Evolutionary conservation across 192 early-diverging fungal species (phyloP).

Genomic region (Jimgerdemannia flammicorona): DNA sequence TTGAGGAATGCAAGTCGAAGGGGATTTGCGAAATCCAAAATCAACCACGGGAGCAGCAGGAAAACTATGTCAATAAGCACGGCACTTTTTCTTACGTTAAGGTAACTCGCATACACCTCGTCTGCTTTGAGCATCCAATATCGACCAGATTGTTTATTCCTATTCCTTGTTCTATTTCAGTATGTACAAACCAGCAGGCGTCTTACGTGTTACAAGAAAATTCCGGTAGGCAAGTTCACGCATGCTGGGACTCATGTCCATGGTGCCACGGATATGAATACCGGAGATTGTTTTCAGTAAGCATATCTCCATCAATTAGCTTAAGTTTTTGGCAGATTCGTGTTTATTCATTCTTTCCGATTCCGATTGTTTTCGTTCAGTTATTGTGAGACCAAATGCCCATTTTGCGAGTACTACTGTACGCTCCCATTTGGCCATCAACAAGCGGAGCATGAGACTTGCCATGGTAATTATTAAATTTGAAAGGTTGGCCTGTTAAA

Average conservation of each 20-base stretch:
- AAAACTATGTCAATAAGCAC: conserved; percentile 18
- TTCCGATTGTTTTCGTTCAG: conserved; percentile 7
- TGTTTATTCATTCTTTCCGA: no score
- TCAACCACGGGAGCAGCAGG: conserved; percentile 11
- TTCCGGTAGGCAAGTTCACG: conserved; percentile 25
- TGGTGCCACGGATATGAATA: no score
- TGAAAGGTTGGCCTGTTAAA: not conserved
- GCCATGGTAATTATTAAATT: conserved; percentile 15
- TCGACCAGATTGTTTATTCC: not conserved
- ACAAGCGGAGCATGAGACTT: conserved; percentile 20
- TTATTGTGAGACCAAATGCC: conserved; percentile 23
- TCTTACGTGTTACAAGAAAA: conserved; percentile 26
- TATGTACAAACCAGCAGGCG: conserved; percentile 16
- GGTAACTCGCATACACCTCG: conserved; percentile 2
- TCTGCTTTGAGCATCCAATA: no score
- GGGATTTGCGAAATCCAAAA: no score
- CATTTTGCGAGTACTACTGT: conserved; percentile 25
- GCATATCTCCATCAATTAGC: no score
- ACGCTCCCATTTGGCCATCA: conserved; percentile 19
- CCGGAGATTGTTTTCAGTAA: conserved; percentile 6
- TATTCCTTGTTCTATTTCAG: conserved; percentile 15
- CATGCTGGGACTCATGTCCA: conserved; percentile 34
- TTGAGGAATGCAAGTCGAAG: no score
- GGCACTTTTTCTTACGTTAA: conserved; percentile 20
- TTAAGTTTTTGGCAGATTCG: no score